Evolutionary conservation across 768 basidiomycete species (phyloP).

Genomic region (Collybia nuda): DNA sequence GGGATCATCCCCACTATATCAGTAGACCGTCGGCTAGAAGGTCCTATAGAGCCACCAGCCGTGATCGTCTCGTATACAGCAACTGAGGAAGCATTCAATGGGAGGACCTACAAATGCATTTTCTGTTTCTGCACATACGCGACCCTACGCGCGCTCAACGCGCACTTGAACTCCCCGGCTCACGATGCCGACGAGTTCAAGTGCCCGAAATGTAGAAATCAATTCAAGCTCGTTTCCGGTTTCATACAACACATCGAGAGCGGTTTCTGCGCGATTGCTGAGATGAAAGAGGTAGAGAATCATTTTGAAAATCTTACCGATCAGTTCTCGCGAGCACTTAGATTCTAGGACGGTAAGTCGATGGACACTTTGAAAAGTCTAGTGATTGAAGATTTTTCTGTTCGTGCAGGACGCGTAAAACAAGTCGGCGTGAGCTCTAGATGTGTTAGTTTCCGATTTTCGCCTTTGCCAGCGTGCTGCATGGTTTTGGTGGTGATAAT

Average conservation of each 20-base stretch:
- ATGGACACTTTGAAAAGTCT: no score
- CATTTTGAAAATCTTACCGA: no score
- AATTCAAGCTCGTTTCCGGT: background rate
- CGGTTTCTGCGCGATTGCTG: background rate
- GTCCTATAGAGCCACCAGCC: background rate
- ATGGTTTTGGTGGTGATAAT: no score
- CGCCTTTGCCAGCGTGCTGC: no score
- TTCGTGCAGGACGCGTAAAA: no score
- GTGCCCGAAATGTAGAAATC: background rate
- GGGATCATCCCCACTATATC: background rate
- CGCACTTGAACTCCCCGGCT: background rate
- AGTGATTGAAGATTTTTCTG: no score
- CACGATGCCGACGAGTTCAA: background rate
- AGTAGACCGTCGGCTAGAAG: background rate
- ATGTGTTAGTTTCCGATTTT: no score
- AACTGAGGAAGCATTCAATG: background rate
- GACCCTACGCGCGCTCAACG: background rate
- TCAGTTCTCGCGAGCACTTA: no score
- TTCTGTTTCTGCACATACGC: background rate
- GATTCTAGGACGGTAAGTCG: no score
- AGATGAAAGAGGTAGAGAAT: background rate
- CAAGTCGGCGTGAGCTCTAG: no score
- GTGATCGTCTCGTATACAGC: background rate
- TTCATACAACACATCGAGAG: slow-evolving; percentile 4
- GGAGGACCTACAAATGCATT: background rate